Conservation (phyloP, 75 land plant species). For the Pinus tabuliformis region DNA sequence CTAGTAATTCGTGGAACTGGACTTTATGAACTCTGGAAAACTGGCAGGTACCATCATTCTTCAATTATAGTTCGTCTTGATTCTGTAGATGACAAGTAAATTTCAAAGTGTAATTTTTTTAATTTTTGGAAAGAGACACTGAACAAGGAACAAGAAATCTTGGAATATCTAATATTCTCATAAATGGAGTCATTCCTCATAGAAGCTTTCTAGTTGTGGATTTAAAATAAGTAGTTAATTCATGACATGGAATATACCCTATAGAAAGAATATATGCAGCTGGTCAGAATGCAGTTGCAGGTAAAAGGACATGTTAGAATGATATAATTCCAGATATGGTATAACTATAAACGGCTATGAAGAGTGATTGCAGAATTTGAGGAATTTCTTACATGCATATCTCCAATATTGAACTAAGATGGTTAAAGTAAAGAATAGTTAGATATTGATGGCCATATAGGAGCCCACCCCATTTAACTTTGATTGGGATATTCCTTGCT, state of each 20-base stretch:
- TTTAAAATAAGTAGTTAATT: not conserved
- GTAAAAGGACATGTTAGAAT: no score
- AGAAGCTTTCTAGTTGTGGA: not conserved
- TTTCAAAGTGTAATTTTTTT: not conserved
- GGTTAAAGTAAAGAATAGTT: no score
- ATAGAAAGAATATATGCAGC: not conserved
- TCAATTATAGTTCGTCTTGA: not conserved
- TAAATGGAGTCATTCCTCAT: no score
- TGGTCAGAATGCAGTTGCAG: no score
- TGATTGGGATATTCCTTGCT: no score
- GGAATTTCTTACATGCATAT: no score
- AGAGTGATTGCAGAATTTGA: no score
- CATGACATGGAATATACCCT: not conserved
- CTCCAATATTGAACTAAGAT: no score
- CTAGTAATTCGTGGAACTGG: constrained; percentile 99
- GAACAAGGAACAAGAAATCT: not conserved
- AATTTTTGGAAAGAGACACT: not conserved
- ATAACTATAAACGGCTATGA: no score
- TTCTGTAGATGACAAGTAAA: not conserved
- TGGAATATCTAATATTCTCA: not conserved
- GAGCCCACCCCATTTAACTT: no score
- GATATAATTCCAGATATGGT: no score
- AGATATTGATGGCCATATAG: no score
- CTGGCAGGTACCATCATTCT: constrained; percentile 67
- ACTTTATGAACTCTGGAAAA: constrained; percentile 99